Evolutionary conservation across 176 grass and related monocot genomes (phyloP).

Genomic region (Oropetium thomaeum): DNA sequence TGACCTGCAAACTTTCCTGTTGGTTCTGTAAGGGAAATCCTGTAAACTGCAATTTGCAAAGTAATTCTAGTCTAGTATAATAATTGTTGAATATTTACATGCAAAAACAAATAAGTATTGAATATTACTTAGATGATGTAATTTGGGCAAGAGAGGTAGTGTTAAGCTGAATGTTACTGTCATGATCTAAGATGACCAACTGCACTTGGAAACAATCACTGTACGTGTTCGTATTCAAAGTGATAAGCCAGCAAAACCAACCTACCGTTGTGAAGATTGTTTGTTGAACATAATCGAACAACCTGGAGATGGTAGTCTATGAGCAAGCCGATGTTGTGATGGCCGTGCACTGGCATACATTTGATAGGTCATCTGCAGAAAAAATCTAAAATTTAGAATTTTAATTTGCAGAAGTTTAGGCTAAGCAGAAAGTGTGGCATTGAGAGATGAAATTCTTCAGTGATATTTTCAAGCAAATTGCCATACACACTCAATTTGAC

Average conservation of each 20-base stretch:
- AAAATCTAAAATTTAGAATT: not conserved
- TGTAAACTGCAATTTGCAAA: not conserved
- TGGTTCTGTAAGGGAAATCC: constrained; percentile 35
- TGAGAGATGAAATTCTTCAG: not conserved
- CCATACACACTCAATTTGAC: not conserved
- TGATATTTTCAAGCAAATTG: not conserved
- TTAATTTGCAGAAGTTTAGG: too few species aligned
- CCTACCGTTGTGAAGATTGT: constrained; percentile 24
- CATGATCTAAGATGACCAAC: not conserved
- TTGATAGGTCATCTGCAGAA: constrained; percentile 15
- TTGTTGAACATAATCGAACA: constrained; percentile 2
- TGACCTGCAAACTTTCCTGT: constrained; percentile 11
- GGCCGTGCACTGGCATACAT: not conserved
- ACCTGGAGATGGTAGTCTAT: not conserved
- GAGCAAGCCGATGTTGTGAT: not conserved
- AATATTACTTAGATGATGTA: not conserved
- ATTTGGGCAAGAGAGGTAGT: not conserved
- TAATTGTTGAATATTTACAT: not conserved
- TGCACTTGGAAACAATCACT: not conserved
- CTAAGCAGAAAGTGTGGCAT: not conserved
- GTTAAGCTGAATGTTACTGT: not conserved
- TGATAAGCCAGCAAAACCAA: not conserved
- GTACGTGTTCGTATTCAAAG: not conserved
- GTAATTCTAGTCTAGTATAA: too few species aligned
- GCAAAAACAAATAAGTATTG: too few species aligned